Percentiles rank a stretch among this genome's conserved stretches.
These are phyloP conservation scores for Aspergillus sp. DNA, from an alignment of 2,329 filamentous ascomycete genomes.

Conservation along the genomic window DNA sequence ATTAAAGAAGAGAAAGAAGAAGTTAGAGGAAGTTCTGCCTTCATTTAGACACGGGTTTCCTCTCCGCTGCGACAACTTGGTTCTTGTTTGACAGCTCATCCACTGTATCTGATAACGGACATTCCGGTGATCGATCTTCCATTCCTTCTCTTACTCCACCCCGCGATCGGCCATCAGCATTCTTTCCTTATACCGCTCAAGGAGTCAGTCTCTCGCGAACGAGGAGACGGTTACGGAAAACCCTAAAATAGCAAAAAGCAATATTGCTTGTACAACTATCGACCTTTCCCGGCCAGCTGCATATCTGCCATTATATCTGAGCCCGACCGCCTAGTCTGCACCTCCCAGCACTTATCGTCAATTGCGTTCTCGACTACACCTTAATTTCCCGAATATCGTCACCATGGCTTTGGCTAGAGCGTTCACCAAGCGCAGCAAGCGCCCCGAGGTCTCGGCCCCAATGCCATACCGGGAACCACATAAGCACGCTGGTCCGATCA, in stretches of 20 bases:
- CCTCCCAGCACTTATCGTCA: not conserved
- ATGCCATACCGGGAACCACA: slow-evolving; percentile 50
- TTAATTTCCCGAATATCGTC: slow-evolving; percentile 15
- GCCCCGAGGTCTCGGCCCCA: slow-evolving; percentile 47
- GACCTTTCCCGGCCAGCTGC: slow-evolving; percentile 8
- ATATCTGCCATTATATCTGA: slow-evolving; percentile 12
- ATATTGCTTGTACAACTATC: slow-evolving; percentile 11
- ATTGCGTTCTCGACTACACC: slow-evolving; percentile 5
- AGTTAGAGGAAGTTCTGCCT: slow-evolving; percentile 20
- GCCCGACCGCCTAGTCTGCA: slow-evolving; percentile 4
- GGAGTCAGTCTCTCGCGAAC: slow-evolving; percentile 16
- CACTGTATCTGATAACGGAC: slow-evolving; percentile 30
- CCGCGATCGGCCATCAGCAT: slow-evolving; percentile 33
- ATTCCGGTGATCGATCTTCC: slow-evolving; percentile 34
- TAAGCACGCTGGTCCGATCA: slow-evolving; percentile 49
- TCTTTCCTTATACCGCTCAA: slow-evolving; percentile 19
- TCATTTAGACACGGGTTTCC: slow-evolving; percentile 23
- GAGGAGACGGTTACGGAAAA: slow-evolving; percentile 1
- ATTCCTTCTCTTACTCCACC: slow-evolving; percentile 33
- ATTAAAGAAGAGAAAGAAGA: not conserved
- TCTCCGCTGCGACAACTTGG: slow-evolving; percentile 5
- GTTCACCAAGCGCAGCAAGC: slow-evolving; percentile 52
- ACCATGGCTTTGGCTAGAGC: slow-evolving; percentile 48
- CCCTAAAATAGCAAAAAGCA: slow-evolving; percentile 21
- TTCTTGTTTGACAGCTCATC: not conserved